Percentiles rank a stretch among this genome's conserved stretches.
Conservation (phyloP, 192 early-diverging fungal genomes). For the Cladochytrium replicatum region DNA sequence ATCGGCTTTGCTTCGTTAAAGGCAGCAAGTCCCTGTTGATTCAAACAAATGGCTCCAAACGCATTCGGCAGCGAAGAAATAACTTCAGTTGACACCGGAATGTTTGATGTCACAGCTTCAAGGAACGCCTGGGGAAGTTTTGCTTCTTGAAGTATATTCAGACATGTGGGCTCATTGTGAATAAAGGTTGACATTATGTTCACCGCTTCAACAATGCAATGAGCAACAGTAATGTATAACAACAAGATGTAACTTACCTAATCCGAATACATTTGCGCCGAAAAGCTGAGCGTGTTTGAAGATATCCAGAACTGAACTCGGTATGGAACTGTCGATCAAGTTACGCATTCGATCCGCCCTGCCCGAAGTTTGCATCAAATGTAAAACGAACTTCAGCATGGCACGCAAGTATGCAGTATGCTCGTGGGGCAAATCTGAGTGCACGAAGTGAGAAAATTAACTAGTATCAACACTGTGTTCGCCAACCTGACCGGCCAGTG, state of each 20-base stretch:
- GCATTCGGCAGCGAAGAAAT: conserved; percentile 78
- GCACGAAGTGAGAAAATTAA: too few species aligned
- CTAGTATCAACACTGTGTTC: too few species aligned
- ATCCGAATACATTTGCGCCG: conserved; percentile 66
- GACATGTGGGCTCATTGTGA: conserved; percentile 94
- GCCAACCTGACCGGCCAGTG: too few species aligned
- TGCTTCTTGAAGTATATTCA: conserved; percentile 89
- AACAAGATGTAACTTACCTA: conserved; percentile 38
- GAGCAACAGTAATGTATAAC: neutral
- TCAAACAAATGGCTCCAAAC: conserved; percentile 93
- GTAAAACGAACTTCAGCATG: conserved; percentile 82
- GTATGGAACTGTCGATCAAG: conserved; percentile 81
- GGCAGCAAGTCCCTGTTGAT: conserved; percentile 73
- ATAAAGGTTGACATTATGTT: conserved; percentile 93
- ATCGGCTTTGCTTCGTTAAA: conserved; percentile 65
- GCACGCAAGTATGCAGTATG: conserved; percentile 69
- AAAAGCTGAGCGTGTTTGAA: conserved; percentile 68
- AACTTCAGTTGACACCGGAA: too few species aligned
- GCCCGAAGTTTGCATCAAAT: conserved; percentile 90
- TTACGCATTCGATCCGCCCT: conserved; percentile 87
- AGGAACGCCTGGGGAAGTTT: conserved; percentile 79
- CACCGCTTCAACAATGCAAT: conserved; percentile 53
- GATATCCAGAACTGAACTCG: conserved; percentile 59
- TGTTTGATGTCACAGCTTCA: conserved; percentile 44
- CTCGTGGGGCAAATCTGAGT: conserved; percentile 69